Base-by-base conservation (phyloP, 176 grass and related monocot species). In the Hsuehochloa calcarea region DNA sequence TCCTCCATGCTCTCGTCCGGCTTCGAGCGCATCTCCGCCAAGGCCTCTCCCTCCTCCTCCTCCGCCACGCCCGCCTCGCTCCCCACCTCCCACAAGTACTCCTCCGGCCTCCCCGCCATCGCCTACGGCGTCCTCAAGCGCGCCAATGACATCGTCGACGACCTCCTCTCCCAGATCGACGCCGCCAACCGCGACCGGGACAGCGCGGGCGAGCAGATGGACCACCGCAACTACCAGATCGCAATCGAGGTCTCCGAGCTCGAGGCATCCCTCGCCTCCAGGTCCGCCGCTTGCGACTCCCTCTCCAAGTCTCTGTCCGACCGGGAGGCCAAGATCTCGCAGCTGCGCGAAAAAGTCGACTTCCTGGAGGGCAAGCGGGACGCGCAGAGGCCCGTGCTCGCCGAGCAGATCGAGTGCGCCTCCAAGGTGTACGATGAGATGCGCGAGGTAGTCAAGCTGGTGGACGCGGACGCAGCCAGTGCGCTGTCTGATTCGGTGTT, bases 191-290 rank as follows among this genome's bases (percentile, higher is more conserved):
- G 87, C 45, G 90, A 89, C 51, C 86, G 88, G 35, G 90, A 99
- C 65, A 78, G 92, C 75, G 92, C 90, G 4, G 73, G 90, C 16
- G 86, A 96, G 46, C 91, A 88, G 69, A 87, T 93, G 79, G 93
- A 95, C 7, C 96, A 92, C 68, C 82, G 97, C 81, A 99, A 99
- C 74, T 99, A 99, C 74, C 90, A 94, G 90, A 96, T 99, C 70
- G 97, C 97, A 11, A 96, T 99, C 64, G 97, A 99, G 93, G 93
- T 99, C 34, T 99, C 97, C 23, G 89, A 99, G 91, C 92, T 96
- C 52, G 97, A 99, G 88, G 90, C 95, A 3, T 70, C 59, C 79
- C 59, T 70, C 35, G 68, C 71, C 4, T 86, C 61, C 69, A 92
- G 71, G 80, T 80, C 81, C 43, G 63, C 82, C 15, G 86, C 92